These are phyloP conservation scores for Aegle marmelos DNA, from an alignment of 345 rosid species.

Conservation along the genomic window DNA sequence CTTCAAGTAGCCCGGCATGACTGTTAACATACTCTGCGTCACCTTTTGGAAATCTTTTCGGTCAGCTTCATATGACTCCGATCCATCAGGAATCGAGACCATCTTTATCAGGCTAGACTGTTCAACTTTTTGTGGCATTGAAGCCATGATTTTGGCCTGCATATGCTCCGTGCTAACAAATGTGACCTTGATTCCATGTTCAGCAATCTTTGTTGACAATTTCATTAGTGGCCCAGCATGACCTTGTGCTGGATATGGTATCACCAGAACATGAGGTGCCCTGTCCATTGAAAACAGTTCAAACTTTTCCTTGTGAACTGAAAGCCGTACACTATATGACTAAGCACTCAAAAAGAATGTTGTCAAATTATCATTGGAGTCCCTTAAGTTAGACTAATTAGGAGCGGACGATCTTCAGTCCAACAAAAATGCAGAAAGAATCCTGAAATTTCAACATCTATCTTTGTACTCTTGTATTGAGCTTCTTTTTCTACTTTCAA, in stretches of 20 bases:
- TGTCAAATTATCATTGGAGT: neutral
- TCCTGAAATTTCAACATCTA: too few species aligned
- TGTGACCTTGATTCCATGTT: conserved; percentile 36
- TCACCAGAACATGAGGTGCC: conserved; percentile 22
- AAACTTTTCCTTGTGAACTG: neutral
- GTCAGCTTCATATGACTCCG: neutral
- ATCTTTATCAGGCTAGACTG: conserved; percentile 11
- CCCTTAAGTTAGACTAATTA: neutral
- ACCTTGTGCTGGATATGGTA: conserved; percentile 37
- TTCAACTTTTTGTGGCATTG: neutral
- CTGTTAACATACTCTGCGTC: conserved; percentile 3
- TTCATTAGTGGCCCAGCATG: conserved; percentile 38
- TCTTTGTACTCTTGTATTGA: too few species aligned
- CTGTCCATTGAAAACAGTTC: conserved; percentile 5
- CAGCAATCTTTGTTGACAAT: conserved; percentile 28
- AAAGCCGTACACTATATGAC: too few species aligned
- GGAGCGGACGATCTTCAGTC: neutral
- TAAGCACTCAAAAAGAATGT: too few species aligned
- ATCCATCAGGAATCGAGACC: conserved; percentile 27
- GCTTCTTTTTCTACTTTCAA: too few species aligned
- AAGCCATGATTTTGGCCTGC: conserved; percentile 19
- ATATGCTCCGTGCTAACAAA: conserved; percentile 29
- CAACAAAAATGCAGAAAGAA: too few species aligned
- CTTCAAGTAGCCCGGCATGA: conserved; percentile 19
- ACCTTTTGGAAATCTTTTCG: neutral